A percentile compares a stretch with the other conserved stretches of the same genome.
Evolutionary conservation across 2,329 filamentous ascomycete species (phyloP).

Genomic region (Neospermospora avenae): DNA sequence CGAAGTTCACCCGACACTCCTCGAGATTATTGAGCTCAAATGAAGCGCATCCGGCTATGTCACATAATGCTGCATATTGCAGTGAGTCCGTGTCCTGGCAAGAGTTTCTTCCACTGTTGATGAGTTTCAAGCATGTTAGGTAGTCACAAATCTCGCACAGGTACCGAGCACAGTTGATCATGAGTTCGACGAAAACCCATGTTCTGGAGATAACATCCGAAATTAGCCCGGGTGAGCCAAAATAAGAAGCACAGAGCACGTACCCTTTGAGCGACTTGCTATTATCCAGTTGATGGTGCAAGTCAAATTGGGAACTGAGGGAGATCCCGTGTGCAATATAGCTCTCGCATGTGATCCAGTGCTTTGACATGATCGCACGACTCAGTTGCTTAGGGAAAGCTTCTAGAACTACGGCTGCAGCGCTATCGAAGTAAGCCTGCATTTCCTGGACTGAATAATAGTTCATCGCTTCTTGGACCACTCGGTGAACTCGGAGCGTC

Average conservation of each 20-base stretch:
- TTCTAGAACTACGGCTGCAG: constrained; percentile 17
- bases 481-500: constrained; percentile 19
- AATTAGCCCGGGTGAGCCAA: not conserved
- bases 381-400: constrained; percentile 19
- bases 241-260: no score
- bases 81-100: constrained; percentile 14
- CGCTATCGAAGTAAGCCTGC: constrained; percentile 18
- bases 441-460: constrained; percentile 19
- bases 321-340: constrained; percentile 22
- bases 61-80: constrained; percentile 14
- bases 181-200: constrained; percentile 8
- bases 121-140: constrained; percentile 7
- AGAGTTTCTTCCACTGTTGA: constrained; percentile 9
- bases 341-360: constrained; percentile 16
- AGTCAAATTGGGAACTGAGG: constrained; percentile 12
- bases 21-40: constrained; percentile 19
- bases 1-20: constrained; percentile 19
- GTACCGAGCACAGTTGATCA: constrained; percentile 20
- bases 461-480: constrained; percentile 26
- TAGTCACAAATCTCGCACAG: constrained; percentile 21
- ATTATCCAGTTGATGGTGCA: not conserved
- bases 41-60: constrained; percentile 4
- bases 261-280: not conserved
- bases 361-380: not conserved
- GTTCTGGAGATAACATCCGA: not conserved